Percentiles rank a stretch among this genome's conserved stretches.
These are phyloP conservation scores for Eimeria acervulina DNA, from an alignment of 169 alveolate species.

Conservation along the genomic window DNA sequence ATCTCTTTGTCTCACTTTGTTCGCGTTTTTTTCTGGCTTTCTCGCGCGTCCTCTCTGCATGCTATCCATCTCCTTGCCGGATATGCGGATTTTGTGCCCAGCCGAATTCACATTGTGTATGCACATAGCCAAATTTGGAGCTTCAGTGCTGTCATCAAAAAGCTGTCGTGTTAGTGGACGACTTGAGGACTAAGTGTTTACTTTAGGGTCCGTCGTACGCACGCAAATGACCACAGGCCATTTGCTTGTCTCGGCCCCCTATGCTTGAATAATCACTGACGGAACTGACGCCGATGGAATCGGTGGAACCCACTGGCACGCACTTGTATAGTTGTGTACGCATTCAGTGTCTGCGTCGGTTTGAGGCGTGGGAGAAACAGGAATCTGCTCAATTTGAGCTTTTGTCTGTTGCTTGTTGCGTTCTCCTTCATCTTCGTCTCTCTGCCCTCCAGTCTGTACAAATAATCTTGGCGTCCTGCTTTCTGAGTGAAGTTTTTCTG, in stretches of 20 bases:
- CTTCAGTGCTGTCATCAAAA: not conserved
- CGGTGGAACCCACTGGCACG: not conserved
- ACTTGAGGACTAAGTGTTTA: not conserved
- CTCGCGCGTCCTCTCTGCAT: not conserved
- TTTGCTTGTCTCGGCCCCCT: not conserved
- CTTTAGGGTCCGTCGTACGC: not conserved
- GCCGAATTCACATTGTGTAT: not conserved
- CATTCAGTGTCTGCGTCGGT: no score
- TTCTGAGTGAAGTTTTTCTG: not conserved
- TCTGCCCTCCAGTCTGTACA: no score
- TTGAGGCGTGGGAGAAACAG: no score
- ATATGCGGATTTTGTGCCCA: not conserved
- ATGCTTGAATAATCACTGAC: not conserved
- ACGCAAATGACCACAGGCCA: not conserved
- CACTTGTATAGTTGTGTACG: not conserved
- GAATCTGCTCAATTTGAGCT: no score
- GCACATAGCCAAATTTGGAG: not conserved
- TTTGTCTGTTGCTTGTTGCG: no score
- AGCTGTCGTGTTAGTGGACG: not conserved
- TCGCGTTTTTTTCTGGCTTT: not conserved
- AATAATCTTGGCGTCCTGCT: no score
- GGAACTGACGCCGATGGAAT: not conserved
- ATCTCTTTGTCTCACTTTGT: not conserved
- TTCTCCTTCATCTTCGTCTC: no score
- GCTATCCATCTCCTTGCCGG: not conserved